A percentile compares a stretch with the other conserved stretches of the same genome.
These are phyloP conservation scores for Chaetothyriales sp. DNA, from an alignment of 2,329 filamentous ascomycete genomes.

Conservation along the genomic window DNA sequence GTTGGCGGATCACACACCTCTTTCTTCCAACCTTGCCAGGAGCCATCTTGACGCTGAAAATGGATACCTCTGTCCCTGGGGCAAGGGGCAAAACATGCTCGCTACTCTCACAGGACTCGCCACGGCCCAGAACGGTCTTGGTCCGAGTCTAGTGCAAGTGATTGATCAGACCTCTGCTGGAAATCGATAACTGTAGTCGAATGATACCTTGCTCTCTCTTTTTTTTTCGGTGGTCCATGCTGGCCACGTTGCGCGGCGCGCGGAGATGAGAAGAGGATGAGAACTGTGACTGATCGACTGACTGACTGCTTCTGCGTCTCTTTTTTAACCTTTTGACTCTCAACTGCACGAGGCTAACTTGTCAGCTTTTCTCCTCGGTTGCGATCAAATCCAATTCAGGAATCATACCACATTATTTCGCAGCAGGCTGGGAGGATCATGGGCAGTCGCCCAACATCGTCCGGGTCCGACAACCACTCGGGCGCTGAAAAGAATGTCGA, in stretches of 20 bases:
- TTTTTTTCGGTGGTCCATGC: neutral
- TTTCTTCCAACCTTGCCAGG: too few relatives aligned
- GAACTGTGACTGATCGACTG: too few relatives aligned
- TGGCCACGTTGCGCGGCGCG: neutral
- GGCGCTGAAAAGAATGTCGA: slow-evolving; percentile 1
- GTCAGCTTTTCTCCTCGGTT: neutral
- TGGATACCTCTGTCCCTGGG: neutral
- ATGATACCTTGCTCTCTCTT: neutral
- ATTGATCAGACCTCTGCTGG: neutral
- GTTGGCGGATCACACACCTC: too few relatives aligned
- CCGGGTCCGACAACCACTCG: neutral
- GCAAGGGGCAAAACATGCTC: neutral
- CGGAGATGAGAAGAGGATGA: too few relatives aligned
- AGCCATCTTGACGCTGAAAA: too few relatives aligned
- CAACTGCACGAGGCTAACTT: neutral
- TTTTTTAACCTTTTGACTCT: neutral
- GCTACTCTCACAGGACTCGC: neutral
- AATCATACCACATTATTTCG: neutral
- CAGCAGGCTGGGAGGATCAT: neutral
- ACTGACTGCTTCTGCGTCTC: too few relatives aligned
- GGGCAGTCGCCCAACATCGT: neutral
- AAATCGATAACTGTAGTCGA: neutral
- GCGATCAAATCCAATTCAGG: neutral
- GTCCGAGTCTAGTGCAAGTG: neutral
- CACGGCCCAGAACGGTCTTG: neutral